Evolutionary conservation across 805 yeast species (phyloP), one percentile per base, ranked within the genome.

Genomic region (Ogataea siamensis): DNA sequence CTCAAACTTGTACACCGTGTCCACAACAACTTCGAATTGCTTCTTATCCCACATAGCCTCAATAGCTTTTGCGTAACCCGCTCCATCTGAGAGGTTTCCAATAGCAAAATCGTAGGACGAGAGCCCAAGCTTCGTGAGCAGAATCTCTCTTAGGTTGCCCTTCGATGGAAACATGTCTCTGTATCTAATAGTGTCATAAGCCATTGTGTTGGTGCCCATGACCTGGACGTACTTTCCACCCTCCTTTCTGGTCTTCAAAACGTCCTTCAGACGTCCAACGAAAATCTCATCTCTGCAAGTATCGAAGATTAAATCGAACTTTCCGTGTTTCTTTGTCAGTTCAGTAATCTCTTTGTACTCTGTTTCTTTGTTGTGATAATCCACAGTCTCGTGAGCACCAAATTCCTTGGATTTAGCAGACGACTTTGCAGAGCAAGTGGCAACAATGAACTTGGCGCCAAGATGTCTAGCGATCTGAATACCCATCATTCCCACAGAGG

Each of bases 231-330:
- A 83, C 21, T 66, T 63, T 5, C 79, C 70, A 9, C 76, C 71
- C 32, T 69, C 67, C 17, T 58, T 45, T 34, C 63, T 64, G 24
- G 74, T 68, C 47, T 74, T 73, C 45, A 83, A 60, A 14, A 68
- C 63, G 26, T 63, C 48, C 5, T 61, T 51, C 37, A 74, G 64
- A 9, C 68, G 56, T 3, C 64, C 55, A 37, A 77, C 66, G 14
- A 80, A 68, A 13, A 71, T 74, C 17, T 55, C 55, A 38, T 73
- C 75, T 25, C 95, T 89, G 35, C 74, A 76, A 37, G 81, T 70
- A 61, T 86, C 95, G 19, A 78, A 54, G 29, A 84, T 74, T 8
- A 73, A 54, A 52, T 83, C 87, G 50, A 78, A 84, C 44, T 71
- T 64, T 11, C 71, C 68, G 33, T 64, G 59, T 18, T 65, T 61